Conservation (phyloP, 164 flowering plant species). For the Chloranthus sessilifolius region DNA sequence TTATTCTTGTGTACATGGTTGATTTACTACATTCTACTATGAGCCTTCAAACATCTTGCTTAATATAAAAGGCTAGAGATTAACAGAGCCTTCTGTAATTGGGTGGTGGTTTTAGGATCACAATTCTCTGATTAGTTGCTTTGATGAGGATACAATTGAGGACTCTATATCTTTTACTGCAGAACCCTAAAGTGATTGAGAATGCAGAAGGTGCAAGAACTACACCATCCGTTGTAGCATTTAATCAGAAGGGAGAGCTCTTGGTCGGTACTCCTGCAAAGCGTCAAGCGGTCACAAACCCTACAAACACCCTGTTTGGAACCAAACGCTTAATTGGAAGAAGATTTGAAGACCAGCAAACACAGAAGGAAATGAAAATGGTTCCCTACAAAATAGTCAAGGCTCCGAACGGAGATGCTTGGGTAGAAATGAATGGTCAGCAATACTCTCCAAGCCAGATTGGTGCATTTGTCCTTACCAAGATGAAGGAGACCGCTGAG, state of each 20-base stretch:
- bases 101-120: too few species aligned
- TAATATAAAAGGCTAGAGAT: too few species aligned
- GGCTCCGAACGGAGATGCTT: constrained; percentile 37
- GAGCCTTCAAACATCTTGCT: too few species aligned
- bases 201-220: constrained; percentile 35
- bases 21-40: too few species aligned
- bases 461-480: constrained; percentile 33
- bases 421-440: constrained; percentile 36
- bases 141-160: too few species aligned
- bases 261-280: constrained; percentile 34
- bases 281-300: constrained; percentile 34
- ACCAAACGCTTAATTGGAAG: constrained; percentile 34
- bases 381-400: constrained; percentile 35
- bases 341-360: constrained; percentile 32
- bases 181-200: constrained; percentile 34
- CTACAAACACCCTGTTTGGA: constrained; percentile 31
- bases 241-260: constrained; percentile 27
- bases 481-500: constrained; percentile 37
- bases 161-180: background rate
- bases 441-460: constrained; percentile 36
- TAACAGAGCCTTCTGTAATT: too few species aligned
- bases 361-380: constrained; percentile 35
- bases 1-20: too few species aligned
- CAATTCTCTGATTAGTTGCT: too few species aligned
- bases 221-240: constrained; percentile 35